Percentiles rank a stretch among this genome's conserved stretches.
Evolutionary conservation across 371 early-diverging fungal species (phyloP).

Genomic region (Thermomucor indicae-seudaticae): DNA sequence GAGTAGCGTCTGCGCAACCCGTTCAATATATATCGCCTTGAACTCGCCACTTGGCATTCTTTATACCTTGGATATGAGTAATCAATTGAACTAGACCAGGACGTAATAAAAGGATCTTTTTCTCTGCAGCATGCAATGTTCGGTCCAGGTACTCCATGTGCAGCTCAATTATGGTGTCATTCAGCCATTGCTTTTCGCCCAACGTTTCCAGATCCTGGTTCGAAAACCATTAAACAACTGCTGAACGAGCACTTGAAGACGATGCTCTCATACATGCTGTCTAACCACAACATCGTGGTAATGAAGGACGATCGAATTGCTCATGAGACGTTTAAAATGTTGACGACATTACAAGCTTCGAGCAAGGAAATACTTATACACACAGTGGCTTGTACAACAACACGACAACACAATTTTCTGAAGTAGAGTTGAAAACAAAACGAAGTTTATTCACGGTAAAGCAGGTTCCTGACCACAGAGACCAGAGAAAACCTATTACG

Average conservation of each 20-base stretch:
- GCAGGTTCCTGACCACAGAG: no score
- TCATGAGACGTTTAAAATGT: background rate
- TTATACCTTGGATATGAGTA: constrained; percentile 28
- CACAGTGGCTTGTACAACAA: no score
- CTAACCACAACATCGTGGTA: constrained; percentile 40
- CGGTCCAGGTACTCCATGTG: constrained; percentile 50
- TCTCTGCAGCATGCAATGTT: constrained; percentile 19
- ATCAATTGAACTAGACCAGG: constrained; percentile 38
- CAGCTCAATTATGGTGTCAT: constrained; percentile 55
- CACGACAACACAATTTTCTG: no score
- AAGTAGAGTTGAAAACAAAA: background rate
- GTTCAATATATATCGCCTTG: background rate
- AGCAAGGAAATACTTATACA: no score
- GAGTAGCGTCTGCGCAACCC: constrained; percentile 17
- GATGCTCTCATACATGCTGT: constrained; percentile 17
- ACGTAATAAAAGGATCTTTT: constrained; percentile 26
- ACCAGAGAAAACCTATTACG: background rate
- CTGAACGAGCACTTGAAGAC: background rate
- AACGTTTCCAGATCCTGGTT: constrained; percentile 42
- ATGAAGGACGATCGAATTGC: constrained; percentile 18
- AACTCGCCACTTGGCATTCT: background rate
- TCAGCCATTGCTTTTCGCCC: constrained; percentile 48
- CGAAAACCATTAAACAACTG: background rate
- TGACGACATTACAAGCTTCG: background rate
- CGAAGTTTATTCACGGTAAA: background rate